These are phyloP conservation scores for Theobroma cacao DNA, from an alignment of 345 rosid species.

Conservation along the genomic window DNA sequence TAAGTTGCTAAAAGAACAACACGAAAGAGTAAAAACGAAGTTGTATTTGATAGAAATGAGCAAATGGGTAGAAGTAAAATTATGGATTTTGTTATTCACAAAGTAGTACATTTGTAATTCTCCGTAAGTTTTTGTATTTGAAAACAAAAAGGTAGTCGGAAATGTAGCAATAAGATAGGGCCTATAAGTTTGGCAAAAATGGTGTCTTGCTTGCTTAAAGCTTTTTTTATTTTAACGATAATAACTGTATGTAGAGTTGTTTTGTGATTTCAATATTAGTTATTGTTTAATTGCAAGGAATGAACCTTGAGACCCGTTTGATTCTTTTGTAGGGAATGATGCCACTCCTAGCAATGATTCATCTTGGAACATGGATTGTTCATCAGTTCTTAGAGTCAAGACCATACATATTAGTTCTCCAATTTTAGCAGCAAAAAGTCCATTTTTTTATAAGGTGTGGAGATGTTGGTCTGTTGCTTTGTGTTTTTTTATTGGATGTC, in stretches of 20 bases:
- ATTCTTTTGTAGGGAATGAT: conserved; percentile 37
- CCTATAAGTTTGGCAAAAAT: background rate
- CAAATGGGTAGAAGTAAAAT: background rate
- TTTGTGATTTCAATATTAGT: background rate
- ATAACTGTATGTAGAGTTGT: background rate
- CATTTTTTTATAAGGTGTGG: conserved; percentile 69
- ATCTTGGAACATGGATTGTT: conserved; percentile 36
- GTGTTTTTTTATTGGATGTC: background rate
- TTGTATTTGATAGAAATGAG: background rate
- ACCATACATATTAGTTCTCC: conserved; percentile 72
- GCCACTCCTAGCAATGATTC: conserved; percentile 25
- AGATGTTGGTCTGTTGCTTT: conserved; percentile 2
- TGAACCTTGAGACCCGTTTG: background rate
- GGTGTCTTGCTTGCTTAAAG: background rate
- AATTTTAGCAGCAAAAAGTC: conserved; percentile 76
- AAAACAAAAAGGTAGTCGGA: background rate
- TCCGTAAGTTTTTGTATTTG: background rate
- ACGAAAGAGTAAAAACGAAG: background rate
- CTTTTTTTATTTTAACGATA: background rate
- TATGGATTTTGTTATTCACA: background rate
- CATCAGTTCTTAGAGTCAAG: conserved; percentile 44
- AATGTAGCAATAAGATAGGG: background rate
- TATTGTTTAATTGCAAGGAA: background rate
- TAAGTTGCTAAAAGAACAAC: background rate
- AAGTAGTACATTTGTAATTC: background rate